phyloP scores from a whole-genome alignment of 495 filamentous ascomycete genomes.

The Penicillium herquei region DNA sequence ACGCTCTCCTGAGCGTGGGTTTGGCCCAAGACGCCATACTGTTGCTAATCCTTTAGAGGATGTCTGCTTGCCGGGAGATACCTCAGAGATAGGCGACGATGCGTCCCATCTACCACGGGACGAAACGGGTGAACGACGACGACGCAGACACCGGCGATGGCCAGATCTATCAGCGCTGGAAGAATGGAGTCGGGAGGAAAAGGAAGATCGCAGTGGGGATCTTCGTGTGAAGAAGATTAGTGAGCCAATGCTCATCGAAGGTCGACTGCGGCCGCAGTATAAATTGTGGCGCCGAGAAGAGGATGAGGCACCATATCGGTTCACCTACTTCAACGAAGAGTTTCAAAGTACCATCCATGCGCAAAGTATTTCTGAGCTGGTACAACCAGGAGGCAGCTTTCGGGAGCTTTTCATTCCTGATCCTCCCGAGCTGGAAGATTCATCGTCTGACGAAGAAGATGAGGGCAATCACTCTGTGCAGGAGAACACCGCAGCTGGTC shows the following conservation, averaged over 20 bases:
- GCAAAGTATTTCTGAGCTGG: constrained; percentile 87
- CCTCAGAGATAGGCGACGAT: constrained; percentile 80
- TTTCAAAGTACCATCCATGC: constrained; percentile 92
- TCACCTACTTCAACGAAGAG: constrained; percentile 98
- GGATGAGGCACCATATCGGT: constrained; percentile 89
- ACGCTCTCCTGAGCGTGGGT: constrained; percentile 30
- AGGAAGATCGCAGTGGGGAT: constrained; percentile 83
- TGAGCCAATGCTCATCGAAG: constrained; percentile 88
- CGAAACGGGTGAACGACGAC: constrained; percentile 49
- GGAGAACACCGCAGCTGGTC: constrained; percentile 6
- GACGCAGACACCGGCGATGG: constrained; percentile 57
- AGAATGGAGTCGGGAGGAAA: constrained; percentile 89
- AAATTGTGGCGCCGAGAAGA: constrained; percentile 79
- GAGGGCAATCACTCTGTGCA: constrained; percentile 27
- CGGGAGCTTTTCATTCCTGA: constrained; percentile 80
- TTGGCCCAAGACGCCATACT: constrained; percentile 48
- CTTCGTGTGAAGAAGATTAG: constrained; percentile 88
- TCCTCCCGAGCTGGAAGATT: constrained; percentile 60
- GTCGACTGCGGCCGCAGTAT: constrained; percentile 79
- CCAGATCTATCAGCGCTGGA: constrained; percentile 75
- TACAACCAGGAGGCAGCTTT: constrained; percentile 81
- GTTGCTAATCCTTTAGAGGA: constrained; percentile 66
- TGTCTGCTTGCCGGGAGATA: constrained; percentile 86
- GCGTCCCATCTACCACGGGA: constrained; percentile 37
- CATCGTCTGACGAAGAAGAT: constrained; percentile 63